Evolutionary conservation across 2,329 filamentous ascomycete species (phyloP).

Genomic region (Exophiala aquamarina): DNA sequence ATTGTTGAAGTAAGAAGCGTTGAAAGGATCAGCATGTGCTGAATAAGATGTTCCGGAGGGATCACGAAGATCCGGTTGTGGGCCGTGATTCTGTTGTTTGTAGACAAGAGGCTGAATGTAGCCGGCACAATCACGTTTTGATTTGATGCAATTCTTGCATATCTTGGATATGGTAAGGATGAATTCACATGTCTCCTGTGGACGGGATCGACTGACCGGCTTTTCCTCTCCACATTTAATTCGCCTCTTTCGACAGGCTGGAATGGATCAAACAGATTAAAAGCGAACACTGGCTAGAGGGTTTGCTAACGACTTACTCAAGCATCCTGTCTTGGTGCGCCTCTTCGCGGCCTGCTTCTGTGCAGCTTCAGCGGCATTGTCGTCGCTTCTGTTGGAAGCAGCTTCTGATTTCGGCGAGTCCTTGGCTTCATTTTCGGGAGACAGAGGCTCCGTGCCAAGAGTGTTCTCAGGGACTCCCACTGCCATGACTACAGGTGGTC

Average conservation of each 20-base stretch:
- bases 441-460: slow-evolving; percentile 9
- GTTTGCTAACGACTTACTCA: slow-evolving; percentile 60
- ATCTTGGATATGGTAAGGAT: slow-evolving; percentile 13
- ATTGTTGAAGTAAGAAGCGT: slow-evolving; percentile 3
- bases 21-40: slow-evolving; percentile 5
- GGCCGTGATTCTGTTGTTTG: slow-evolving; percentile 19
- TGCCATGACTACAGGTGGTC: no score
- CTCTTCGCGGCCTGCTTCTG: slow-evolving; percentile 51
- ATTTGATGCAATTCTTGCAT: slow-evolving; percentile 47
- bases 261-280: slow-evolving; percentile 14
- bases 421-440: slow-evolving; percentile 18
- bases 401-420: slow-evolving; percentile 34
- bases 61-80: not conserved
- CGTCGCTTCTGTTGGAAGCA: slow-evolving; percentile 5
- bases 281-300: not conserved
- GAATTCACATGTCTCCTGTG: not conserved
- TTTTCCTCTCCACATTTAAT: slow-evolving; percentile 94
- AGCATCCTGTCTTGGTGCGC: slow-evolving; percentile 87
- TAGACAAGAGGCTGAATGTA: slow-evolving; percentile 24
- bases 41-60: slow-evolving; percentile 3
- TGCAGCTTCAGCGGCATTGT: slow-evolving; percentile 7
- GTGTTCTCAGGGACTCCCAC: no score
- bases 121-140: slow-evolving; percentile 44
- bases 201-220: slow-evolving; percentile 30
- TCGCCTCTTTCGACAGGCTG: slow-evolving; percentile 86